Evolutionary conservation across 495 filamentous ascomycete genomes (phyloP).

Genomic region (Cairneyella variabilis): DNA sequence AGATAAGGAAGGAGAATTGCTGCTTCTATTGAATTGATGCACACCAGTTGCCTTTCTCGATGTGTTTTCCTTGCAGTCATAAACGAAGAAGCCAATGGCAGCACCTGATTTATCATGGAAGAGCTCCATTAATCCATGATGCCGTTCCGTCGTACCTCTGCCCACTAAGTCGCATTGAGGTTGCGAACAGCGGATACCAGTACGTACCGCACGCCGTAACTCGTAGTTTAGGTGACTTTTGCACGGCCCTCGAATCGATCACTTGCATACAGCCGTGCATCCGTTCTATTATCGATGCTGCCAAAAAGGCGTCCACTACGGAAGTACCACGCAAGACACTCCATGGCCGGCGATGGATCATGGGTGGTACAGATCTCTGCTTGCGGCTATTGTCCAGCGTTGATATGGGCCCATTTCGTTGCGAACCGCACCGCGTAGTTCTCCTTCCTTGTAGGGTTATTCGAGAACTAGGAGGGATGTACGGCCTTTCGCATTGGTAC

Average conservation of each 20-base stretch:
- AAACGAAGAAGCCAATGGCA: neutral
- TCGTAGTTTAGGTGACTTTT: too few relatives aligned
- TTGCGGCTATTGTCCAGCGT: constrained; percentile 9
- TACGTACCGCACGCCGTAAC: neutral
- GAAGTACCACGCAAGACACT: too few relatives aligned
- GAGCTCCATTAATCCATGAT: neutral
- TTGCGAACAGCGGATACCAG: neutral
- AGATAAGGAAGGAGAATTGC: too few relatives aligned
- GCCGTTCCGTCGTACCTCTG: neutral
- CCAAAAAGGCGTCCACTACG: neutral
- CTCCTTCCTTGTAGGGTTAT: neutral
- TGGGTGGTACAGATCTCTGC: neutral
- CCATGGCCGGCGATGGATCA: too few relatives aligned
- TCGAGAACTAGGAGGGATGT: neutral
- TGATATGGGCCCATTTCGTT: neutral
- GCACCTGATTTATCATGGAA: neutral
- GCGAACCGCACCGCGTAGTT: neutral
- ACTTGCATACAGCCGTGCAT: constrained; percentile 24
- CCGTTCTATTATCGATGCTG: constrained; percentile 19
- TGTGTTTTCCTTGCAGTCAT: neutral
- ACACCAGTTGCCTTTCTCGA: neutral
- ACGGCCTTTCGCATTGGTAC: neutral
- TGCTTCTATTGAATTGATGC: too few relatives aligned
- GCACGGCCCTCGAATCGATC: constrained; percentile 11
- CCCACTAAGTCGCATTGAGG: neutral